Evolutionary conservation across 345 rosid species (phyloP), one percentile per base, ranked within the genome.

Genomic region (Draba incana): DNA sequence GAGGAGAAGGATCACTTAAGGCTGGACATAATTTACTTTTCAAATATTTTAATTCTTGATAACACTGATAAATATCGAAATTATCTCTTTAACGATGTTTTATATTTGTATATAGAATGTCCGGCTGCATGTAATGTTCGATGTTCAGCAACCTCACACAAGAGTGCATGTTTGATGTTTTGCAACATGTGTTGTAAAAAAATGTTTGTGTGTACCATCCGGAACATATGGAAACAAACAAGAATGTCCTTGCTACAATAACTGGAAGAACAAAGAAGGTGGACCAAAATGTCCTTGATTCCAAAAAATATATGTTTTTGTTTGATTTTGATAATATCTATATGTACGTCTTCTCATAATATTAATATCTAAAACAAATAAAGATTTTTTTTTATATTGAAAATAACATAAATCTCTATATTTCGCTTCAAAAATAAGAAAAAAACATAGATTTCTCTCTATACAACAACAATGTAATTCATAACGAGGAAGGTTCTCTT

Each of bases 161-260:
- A 38, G 48, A 71, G 57, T 14, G 68, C 70, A 49, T 79, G 74
- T 63, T 42, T 64, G 43, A 14, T 44, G n/a, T 76, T 42, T 33
- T 81, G 85, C 67, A 76, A 57, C 62, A 10, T 46, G 8, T 79
- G 82, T 43, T 81, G 84, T 38, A 8, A 37, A 1, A 1, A 81
- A 64, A 47, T 80, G 82, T 68, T 50, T 72, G 64, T 78, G 84
- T 52, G 84, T 81, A 12, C 84, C 84, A 5, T 76, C 83, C 0
- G 84, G 81, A 13, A 72, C 77, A 0, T 81, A 72, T 56, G 83
- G 83, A 3, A 8, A 79, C 45, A 79, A 77, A 62, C 70, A 79
- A 39, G 83, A 72, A 58, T 70, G 85, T 35, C 77, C 75, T 58
- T 76, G 85, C 38, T 76, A 79, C 5, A 71, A 64, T n/a, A 65